phyloP scores from a whole-genome alignment of 805 yeast genomes.

The Brettanomyces custersianus region DNA sequence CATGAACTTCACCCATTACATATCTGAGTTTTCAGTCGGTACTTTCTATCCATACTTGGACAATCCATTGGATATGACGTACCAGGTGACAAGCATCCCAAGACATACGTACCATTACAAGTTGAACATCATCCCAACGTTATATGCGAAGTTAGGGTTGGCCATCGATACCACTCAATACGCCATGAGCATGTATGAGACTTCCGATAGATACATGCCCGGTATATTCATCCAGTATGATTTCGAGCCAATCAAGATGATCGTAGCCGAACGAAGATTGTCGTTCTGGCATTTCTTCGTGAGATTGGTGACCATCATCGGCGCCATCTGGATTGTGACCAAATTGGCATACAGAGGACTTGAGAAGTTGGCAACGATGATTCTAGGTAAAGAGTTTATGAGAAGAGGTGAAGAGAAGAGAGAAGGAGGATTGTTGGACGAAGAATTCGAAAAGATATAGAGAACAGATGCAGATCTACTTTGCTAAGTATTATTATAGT shows the following conservation, averaged over 20 bases:
- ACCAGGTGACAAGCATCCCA: slow-evolving; percentile 41
- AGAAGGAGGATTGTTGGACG: slow-evolving; percentile 23
- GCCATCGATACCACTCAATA: slow-evolving; percentile 78
- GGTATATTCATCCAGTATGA: slow-evolving; percentile 81
- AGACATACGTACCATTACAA: slow-evolving; percentile 53
- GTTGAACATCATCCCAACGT: slow-evolving; percentile 77
- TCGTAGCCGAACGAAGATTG: slow-evolving; percentile 61
- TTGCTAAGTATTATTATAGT: neutral
- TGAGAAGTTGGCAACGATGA: slow-evolving; percentile 43
- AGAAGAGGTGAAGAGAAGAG: slow-evolving; percentile 39
- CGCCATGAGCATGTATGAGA: slow-evolving; percentile 45
- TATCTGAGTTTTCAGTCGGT: slow-evolving; percentile 86
- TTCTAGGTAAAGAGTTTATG: slow-evolving; percentile 50
- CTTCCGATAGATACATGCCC: slow-evolving; percentile 35
- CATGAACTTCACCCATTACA: slow-evolving; percentile 74
- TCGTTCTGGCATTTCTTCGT: slow-evolving; percentile 72
- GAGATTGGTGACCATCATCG: slow-evolving; percentile 69
- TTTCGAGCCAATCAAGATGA: slow-evolving; percentile 77
- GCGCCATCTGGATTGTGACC: slow-evolving; percentile 68
- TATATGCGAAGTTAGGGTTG: slow-evolving; percentile 62
- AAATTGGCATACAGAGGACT: slow-evolving; percentile 53
- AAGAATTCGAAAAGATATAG: slow-evolving; percentile 12
- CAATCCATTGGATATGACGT: slow-evolving; percentile 82
- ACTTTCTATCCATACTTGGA: slow-evolving; percentile 76
- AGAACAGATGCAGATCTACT: neutral